Evolutionary conservation across 345 rosid species (phyloP).

Genomic region (Arabis hirsuta): DNA sequence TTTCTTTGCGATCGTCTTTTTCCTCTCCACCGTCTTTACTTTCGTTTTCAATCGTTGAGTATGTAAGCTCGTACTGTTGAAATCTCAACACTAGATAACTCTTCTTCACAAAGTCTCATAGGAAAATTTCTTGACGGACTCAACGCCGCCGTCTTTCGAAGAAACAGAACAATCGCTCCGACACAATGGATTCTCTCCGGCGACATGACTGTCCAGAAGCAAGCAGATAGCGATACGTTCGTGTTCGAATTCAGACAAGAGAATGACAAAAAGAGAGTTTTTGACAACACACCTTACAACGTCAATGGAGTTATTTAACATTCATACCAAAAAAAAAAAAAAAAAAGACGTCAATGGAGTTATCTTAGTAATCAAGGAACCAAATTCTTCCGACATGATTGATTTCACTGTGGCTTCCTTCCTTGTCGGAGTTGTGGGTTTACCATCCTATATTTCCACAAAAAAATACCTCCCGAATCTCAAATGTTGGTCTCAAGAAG

Average conservation of each 20-base stretch:
- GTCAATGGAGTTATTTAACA: constrained; percentile 28
- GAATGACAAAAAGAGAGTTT: not conserved
- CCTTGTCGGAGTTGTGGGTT: not conserved
- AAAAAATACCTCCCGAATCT: not conserved
- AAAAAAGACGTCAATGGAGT: constrained; percentile 28
- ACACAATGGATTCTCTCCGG: constrained; percentile 25
- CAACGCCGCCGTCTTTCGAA: constrained; percentile 20
- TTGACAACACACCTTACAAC: not conserved
- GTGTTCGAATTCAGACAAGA: constrained; percentile 31
- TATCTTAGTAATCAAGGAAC: constrained; percentile 32
- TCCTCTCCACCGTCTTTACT: too few species aligned
- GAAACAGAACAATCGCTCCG: constrained; percentile 30
- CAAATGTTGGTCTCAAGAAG: constrained; percentile 30
- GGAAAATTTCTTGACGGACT: constrained; percentile 34
- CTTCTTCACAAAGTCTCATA: constrained; percentile 21
- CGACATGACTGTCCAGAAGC: constrained; percentile 27
- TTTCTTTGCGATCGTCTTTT: too few species aligned
- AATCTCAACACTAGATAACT: not conserved
- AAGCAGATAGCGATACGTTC: not conserved
- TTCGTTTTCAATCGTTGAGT: too few species aligned
- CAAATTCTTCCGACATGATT: not conserved
- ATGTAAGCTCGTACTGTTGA: too few species aligned
- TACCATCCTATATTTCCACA: constrained; percentile 13
- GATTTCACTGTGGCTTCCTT: constrained; percentile 32
- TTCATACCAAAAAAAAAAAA: too few species aligned